Evolutionary conservation across 129 eudicot species (phyloP).

Genomic region (carrot (Daucus carota)): DNA sequence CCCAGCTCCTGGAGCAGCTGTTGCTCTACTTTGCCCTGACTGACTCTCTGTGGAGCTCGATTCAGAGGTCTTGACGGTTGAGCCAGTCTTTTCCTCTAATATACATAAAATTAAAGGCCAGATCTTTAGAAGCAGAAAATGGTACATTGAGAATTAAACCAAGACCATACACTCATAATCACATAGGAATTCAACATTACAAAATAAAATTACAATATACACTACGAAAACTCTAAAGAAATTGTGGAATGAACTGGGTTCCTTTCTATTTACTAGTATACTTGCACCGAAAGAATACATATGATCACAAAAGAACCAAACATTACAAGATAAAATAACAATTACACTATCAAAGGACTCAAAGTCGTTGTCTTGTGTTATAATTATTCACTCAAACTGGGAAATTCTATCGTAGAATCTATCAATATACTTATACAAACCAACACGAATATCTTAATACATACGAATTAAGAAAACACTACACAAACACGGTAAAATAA

Average conservation of each 20-base stretch:
- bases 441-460: not conserved
- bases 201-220: too few relatives aligned
- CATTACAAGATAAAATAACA: not conserved
- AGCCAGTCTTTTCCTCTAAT: not conserved
- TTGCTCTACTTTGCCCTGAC: constrained; percentile 31
- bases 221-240: not conserved
- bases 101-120: not conserved
- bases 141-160: not conserved
- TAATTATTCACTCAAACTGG: too few relatives aligned
- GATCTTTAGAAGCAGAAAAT: not conserved
- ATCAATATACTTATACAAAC: not conserved
- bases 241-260: not conserved
- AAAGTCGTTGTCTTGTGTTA: too few relatives aligned
- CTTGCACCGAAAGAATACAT: not conserved
- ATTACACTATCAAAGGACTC: not conserved
- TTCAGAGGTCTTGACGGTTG: constrained; percentile 28
- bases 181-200: not conserved
- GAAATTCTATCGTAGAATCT: too few relatives aligned
- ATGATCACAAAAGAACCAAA: not conserved
- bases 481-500: not conserved
- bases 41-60: constrained; percentile 33
- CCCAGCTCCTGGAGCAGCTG: constrained; percentile 48
- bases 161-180: not conserved
- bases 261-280: too few relatives aligned
- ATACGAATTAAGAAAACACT: not conserved